Evolutionary conservation across 2,329 filamentous ascomycete genomes (phyloP).

Genomic region (Dothistroma pini): DNA sequence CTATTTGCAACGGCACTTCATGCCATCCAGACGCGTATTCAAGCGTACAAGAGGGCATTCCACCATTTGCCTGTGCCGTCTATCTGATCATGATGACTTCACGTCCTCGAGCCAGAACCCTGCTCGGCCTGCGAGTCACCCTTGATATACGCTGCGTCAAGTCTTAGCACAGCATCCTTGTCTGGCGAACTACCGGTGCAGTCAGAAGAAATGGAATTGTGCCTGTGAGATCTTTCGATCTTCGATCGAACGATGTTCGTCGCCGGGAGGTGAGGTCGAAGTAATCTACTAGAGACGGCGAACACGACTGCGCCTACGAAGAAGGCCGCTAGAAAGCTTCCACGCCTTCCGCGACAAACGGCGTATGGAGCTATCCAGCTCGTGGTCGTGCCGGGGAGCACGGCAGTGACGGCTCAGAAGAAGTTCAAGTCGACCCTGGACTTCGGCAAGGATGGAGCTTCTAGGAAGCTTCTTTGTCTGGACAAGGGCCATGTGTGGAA

Average conservation of each 20-base stretch:
- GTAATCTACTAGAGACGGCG: constrained; percentile 14
- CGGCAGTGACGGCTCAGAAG: too few species aligned
- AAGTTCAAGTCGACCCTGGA: neutral
- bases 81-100: neutral
- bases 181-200: neutral
- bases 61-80: neutral
- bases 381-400: neutral
- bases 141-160: constrained; percentile 9
- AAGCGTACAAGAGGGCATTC: too few species aligned
- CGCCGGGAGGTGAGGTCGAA: constrained; percentile 3
- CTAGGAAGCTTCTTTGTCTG: neutral
- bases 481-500: neutral
- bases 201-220: neutral
- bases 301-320: constrained; percentile 4
- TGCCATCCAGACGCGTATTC: too few species aligned
- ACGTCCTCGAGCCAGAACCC: constrained; percentile 6
- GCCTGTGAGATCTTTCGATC: neutral
- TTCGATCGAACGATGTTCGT: neutral
- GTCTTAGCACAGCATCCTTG: constrained; percentile 13
- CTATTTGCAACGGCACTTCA: too few species aligned
- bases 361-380: neutral
- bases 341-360: neutral
- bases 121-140: constrained; percentile 13
- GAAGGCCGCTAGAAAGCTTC: constrained; percentile 17
- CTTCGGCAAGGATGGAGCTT: neutral